A percentile compares a stretch with the other conserved stretches of the same genome.
Conservation (phyloP, 2,329 filamentous ascomycete genomes). For the Sclerotinia glacialis region DNA sequence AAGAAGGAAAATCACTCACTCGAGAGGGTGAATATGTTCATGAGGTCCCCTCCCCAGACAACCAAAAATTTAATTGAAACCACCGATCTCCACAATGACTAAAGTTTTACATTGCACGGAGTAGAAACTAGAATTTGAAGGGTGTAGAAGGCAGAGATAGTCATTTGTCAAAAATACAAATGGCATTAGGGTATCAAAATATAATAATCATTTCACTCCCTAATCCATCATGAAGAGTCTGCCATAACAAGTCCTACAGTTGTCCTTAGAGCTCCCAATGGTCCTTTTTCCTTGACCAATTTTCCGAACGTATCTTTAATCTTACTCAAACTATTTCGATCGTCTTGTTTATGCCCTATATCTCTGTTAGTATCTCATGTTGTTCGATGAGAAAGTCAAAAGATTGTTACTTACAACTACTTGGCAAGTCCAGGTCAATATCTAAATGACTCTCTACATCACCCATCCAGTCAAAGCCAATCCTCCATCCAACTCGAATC, state of each 20-base stretch:
- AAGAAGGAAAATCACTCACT: too few relatives aligned
- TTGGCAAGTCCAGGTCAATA: conserved; percentile 55
- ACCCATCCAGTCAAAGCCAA: conserved; percentile 70
- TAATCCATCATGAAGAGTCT: conserved; percentile 1
- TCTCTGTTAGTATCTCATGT: conserved; percentile 11
- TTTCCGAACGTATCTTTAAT: conserved; percentile 60
- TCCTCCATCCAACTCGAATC: conserved; percentile 57
- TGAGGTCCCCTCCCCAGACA: too few relatives aligned
- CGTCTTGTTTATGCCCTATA: conserved; percentile 60
- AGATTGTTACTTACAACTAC: conserved; percentile 55
- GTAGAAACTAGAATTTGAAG: not conserved
- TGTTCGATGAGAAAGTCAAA: not conserved
- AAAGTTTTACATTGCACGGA: not conserved
- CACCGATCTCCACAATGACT: not conserved
- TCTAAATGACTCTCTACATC: conserved; percentile 61
- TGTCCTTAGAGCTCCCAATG: conserved; percentile 57
- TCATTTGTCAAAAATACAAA: not conserved
- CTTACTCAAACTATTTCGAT: conserved; percentile 52
- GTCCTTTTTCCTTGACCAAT: conserved; percentile 54
- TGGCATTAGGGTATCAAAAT: not conserved
- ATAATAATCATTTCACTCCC: not conserved
- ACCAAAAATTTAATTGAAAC: too few relatives aligned
- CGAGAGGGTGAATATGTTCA: not conserved
- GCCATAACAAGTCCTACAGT: conserved; percentile 56
- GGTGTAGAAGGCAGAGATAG: not conserved